Percentiles rank a stretch among this genome's conserved stretches.
phyloP scores from a whole-genome alignment of 164 flowering plant genomes.

The Malania oleifera region DNA sequence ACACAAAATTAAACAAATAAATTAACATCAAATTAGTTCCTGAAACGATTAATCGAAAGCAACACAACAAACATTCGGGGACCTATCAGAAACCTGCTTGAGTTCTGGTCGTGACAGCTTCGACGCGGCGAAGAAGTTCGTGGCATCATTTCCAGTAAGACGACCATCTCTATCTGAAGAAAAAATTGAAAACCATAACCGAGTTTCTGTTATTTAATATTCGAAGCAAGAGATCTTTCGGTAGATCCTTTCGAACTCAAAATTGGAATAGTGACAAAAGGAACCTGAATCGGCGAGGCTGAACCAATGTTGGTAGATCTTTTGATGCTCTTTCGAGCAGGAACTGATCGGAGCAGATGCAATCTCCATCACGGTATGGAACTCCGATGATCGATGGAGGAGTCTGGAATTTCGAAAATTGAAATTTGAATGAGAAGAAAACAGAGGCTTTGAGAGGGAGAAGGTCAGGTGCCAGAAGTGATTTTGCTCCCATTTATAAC shows the following conservation, averaged over 20 bases:
- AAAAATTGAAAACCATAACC: no score
- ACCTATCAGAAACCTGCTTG: constrained; percentile 58
- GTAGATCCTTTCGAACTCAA: no score
- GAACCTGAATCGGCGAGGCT: constrained; percentile 75
- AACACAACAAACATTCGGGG: background rate
- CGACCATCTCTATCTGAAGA: constrained; percentile 84
- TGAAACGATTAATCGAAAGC: background rate
- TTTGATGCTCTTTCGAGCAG: constrained; percentile 80
- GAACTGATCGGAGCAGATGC: constrained; percentile 42
- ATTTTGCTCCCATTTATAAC: no score
- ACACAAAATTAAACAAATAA: no score
- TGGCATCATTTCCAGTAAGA: constrained; percentile 78
- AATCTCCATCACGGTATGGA: constrained; percentile 93
- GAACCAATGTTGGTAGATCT: constrained; percentile 87
- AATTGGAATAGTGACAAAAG: no score
- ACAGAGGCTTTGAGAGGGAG: no score
- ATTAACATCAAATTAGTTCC: no score
- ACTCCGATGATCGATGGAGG: no score
- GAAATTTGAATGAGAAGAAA: no score
- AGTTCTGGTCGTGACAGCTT: constrained; percentile 77
- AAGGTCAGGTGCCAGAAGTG: no score
- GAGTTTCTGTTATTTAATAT: no score
- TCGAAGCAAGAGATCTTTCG: background rate
- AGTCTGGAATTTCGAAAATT: no score
- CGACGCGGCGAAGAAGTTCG: constrained; percentile 79